Evolutionary conservation across 2,329 filamentous ascomycete genomes (phyloP), one percentile per base, ranked within the genome.

Genomic region (Trichophyton mentagrophytes): DNA sequence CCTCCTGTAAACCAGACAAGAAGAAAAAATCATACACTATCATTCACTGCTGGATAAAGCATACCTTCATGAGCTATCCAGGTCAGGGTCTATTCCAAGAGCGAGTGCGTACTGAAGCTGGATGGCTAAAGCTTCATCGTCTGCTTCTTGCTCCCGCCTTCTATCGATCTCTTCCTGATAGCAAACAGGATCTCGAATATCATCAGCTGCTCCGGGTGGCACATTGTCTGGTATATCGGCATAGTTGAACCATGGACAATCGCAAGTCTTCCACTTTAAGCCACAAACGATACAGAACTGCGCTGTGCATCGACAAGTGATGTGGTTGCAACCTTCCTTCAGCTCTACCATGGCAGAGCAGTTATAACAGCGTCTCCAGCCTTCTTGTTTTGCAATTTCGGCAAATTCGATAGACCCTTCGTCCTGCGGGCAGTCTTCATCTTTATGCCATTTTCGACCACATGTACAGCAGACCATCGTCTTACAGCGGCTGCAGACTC

Each of bases 261-360:
- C 84, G 69, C 90, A 95, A 0, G 80, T 85, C 74, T 89, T 92
- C 89, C 90, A 95, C 67, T 87, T 87, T 36, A 78, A 70, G 22
- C 88, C 90, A 69, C 90, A 96, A 27, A 89, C 80, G 82, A 93
- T 90, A 74, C 90, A 96, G 69, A 95, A 95, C 67, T 95, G 82
- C 30, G 88, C 88, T 60, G 83, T 86, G 69, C 90, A 95, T 60
- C 85, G 87, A 71, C 90, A 95, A 30, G 84, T 90, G 83, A 95
- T 92, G 70, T 92, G 90, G 73, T 92, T 91, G 73, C 87, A 90
- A 51, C 89, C 89, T 71, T 92, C 88, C 66, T 86, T 86, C 57
- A 90, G 76, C 71, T 95, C 88, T 51, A 95, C 87, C 77, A 88
- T 83, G 36, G 82, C 80, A 66, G 82, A 85, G 75, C 90, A 95